Evolutionary conservation across 2,329 filamentous ascomycete genomes (phyloP), one percentile per base, ranked within the genome.

Genomic region (Neocucurbitaria cava): DNA sequence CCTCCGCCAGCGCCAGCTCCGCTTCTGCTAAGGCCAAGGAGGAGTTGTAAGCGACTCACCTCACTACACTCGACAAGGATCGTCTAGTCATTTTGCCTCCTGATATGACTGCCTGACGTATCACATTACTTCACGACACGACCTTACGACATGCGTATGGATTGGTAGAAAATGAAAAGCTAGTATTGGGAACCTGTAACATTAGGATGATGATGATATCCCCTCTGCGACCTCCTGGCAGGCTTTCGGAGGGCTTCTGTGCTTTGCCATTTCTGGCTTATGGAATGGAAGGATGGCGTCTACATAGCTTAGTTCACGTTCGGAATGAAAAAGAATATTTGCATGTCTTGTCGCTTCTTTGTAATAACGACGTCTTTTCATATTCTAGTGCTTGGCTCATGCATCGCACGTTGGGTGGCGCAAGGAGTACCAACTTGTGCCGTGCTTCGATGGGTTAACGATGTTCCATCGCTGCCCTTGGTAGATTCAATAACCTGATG

Each of bases 21-120:
- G 73, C 75, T 40, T 70, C 70, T 23, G 72, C 76, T 58, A 58
- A 61, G 50, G 69, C 70, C 61, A 79, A 79, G 75, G 68, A 79
- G 56, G 78, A 81, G 73, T 77, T 81, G 76, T 81, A 79, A 69
- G 56, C 26, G 35, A 31, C 23, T 56, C 50, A 23, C 24, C 33
- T 17, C 15, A 36, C 23, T 23, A 9, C 18, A 42, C 20, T 30
- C 28, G 61, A 61, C 50, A 64, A 66, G 46, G 20, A 49, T 49
- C 54, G 57, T 64, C 46, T 33, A 31, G 59, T 48, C 50, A 39
- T 42, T 23, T 35, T 30, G 15, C 21, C 24, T 26, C 11, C 17
- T 33, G 40, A 46, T 39, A 52, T 36, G 59, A 46, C 48, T 57
- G 38, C 58, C 50, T 36, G 26, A 58, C 55, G 57, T 55, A 40